phyloP scores from a whole-genome alignment of 768 basidiomycete genomes.

The Solioccasus polychromus region DNA sequence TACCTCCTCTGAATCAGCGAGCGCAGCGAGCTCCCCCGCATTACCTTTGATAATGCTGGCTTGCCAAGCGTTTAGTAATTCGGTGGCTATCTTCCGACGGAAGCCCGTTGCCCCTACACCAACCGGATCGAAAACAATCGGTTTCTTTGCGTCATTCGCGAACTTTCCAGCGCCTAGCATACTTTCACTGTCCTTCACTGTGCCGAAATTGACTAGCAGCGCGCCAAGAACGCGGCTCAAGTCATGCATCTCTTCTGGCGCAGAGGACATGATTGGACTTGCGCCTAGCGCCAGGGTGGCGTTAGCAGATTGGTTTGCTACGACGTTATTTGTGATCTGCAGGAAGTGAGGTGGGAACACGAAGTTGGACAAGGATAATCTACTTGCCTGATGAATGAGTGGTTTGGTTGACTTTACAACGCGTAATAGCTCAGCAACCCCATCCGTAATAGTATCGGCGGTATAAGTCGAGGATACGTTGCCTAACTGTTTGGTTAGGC shows the following conservation, averaged over 20 bases:
- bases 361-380: background rate
- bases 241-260: constrained; percentile 78
- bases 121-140: constrained; percentile 89
- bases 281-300: constrained; percentile 83
- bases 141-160: constrained; percentile 69
- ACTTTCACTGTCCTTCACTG: constrained; percentile 63
- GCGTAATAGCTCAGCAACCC: constrained; percentile 48
- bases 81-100: constrained; percentile 55
- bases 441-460: constrained; percentile 37
- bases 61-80: constrained; percentile 75
- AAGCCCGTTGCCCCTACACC: constrained; percentile 81
- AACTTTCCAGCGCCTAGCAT: constrained; percentile 73
- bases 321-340: constrained; percentile 88
- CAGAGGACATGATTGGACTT: constrained; percentile 93
- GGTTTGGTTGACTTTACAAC: constrained; percentile 55
- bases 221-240: constrained; percentile 62
- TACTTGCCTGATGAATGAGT: constrained; percentile 75
- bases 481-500: background rate
- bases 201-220: constrained; percentile 86
- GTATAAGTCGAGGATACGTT: constrained; percentile 18
- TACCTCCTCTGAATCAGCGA: constrained; percentile 78
- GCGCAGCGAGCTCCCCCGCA: constrained; percentile 79
- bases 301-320: constrained; percentile 87
- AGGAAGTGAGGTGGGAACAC: background rate
- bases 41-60: constrained; percentile 94